Evolutionary conservation across 2,329 filamentous ascomycete genomes (phyloP).

Genomic region (Thielaviopsis punctulata): DNA sequence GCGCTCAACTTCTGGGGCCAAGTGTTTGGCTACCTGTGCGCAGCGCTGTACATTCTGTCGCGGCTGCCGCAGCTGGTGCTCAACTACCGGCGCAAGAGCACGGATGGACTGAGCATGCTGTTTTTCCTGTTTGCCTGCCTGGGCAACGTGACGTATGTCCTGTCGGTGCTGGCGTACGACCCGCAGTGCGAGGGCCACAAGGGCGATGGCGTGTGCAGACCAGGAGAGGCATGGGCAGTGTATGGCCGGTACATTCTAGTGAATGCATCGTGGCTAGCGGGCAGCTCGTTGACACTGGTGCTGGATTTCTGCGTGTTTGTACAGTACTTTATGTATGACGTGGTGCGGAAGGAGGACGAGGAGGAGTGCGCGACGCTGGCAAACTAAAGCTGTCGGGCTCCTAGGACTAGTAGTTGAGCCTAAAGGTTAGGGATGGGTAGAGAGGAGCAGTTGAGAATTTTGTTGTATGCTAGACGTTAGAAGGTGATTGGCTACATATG

Average conservation of each 20-base stretch:
- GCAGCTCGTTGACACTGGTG: constrained; percentile 72
- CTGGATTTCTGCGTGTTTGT: constrained; percentile 75
- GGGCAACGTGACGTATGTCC: constrained; percentile 83
- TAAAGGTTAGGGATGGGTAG: too few relatives aligned
- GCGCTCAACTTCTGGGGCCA: constrained; percentile 66
- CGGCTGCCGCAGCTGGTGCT: constrained; percentile 80
- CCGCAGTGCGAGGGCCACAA: constrained; percentile 37
- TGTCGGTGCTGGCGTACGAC: constrained; percentile 82
- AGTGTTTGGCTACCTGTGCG: constrained; percentile 85
- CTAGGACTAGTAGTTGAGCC: too few relatives aligned
- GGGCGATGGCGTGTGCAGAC: constrained; percentile 32
- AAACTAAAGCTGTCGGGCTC: neutral
- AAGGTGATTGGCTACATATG: too few relatives aligned
- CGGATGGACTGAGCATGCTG: constrained; percentile 79
- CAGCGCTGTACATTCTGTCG: constrained; percentile 72
- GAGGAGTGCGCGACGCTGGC: neutral
- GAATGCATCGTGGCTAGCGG: constrained; percentile 79
- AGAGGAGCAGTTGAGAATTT: too few relatives aligned
- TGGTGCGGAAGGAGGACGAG: constrained; percentile 22
- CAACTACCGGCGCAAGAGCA: constrained; percentile 83
- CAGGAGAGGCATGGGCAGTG: constrained; percentile 45
- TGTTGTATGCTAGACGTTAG: too few relatives aligned
- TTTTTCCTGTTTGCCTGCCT: constrained; percentile 96
- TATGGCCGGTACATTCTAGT: constrained; percentile 76
- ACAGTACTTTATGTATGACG: constrained; percentile 76